Base-by-base conservation (phyloP, 1,284 basidiomycete species). In the Trametes hirsuta region DNA sequence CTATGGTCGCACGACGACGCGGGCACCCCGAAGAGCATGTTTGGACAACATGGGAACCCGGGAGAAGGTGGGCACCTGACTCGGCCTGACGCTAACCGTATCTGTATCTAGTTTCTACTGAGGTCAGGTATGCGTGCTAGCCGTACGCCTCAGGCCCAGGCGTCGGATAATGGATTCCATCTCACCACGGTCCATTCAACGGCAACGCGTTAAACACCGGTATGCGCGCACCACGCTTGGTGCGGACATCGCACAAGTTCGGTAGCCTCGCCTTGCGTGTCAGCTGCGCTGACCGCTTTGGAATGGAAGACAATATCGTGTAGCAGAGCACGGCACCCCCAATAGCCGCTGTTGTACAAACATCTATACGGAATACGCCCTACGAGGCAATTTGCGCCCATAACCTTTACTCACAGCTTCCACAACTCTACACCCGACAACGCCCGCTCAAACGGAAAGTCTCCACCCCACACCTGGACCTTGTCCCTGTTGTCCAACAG, bases 381-480 rank as follows among this genome's bases (percentile, higher is more conserved):
- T 36, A n/a, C 2, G 10, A n/a, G 15, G 6, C 8, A 22, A 6
- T 6, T 15, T 0, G 42, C 21, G 39, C 12, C 18, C 18, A 18
- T 18, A 18, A 18, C 18, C 18, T 18, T 18, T 18, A 25, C 14
- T 78, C 72, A 87, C 52, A 86, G 66, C 65, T 86, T 83, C 88
- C 87, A 89, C 60, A 77, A 80, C 55, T 84, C 78, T 42, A 88
- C 69, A 62, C 82, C 87, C 30, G 75, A 74, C 22, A 77, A 71
- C 1, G 84, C 85, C 48, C 84, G 79, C 67, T 89, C 88, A 64
- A 89, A 92, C 6, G 88, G 86, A 69, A 88, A 88, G 67, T 88
- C 86, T 21, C 85, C 86, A 41, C 81, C 82, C 88, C 87, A 89
- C 36, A 71, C 69, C 52, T 77, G 75, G 14, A 84, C 82, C 34